Conservation (phyloP, 2,329 filamentous ascomycete genomes). For the Ceratocystis lukuohia region DNA sequence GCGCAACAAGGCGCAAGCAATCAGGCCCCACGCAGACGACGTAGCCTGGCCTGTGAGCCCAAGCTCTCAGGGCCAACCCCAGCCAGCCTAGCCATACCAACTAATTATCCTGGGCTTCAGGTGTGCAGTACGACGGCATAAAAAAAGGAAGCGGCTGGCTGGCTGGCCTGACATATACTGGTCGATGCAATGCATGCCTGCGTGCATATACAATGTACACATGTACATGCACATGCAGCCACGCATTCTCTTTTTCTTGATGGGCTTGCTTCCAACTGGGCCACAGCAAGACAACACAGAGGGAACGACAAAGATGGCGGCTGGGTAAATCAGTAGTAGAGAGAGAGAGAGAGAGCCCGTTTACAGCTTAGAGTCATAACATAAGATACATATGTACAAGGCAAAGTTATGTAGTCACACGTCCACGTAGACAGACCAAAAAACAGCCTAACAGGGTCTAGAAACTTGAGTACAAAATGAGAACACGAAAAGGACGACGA, state of each 20-base stretch:
- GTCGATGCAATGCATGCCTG: conserved; percentile 2
- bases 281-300: background rate
- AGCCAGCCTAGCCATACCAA: background rate
- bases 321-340: background rate
- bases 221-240: background rate
- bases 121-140: background rate
- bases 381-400: background rate
- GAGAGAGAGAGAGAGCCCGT: background rate
- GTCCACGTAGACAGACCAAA: background rate
- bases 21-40: background rate
- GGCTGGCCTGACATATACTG: background rate
- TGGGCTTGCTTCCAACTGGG: too few relatives aligned
- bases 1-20: conserved; percentile 1
- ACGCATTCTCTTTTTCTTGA: background rate
- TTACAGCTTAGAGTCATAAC: background rate
- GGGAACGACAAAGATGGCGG: background rate
- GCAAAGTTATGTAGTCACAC: background rate
- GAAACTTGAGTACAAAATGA: too few relatives aligned
- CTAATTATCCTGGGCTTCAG: background rate
- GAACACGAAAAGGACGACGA: too few relatives aligned
- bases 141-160: background rate
- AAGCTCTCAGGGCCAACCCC: background rate
- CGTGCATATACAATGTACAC: background rate
- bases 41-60: background rate
- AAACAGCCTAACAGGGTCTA: background rate